Percentiles rank a stretch among this genome's conserved stretches.
phyloP scores from a whole-genome alignment of 768 basidiomycete genomes.

The Daedalea quercina region DNA sequence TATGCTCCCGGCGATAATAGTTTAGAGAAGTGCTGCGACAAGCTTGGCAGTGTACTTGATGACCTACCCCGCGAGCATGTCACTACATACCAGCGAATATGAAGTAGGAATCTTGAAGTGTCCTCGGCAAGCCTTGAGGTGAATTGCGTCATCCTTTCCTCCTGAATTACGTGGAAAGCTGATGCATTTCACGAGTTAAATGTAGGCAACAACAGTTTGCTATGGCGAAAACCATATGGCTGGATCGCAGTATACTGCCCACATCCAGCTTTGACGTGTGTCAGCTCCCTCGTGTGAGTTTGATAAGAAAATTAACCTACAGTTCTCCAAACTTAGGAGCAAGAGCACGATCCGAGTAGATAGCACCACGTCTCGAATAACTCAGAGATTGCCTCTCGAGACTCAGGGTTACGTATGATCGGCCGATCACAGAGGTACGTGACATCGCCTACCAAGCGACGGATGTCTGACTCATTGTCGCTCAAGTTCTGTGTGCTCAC shows the following conservation, averaged over 20 bases:
- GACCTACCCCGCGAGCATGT: not conserved
- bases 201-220: not conserved
- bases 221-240: not conserved
- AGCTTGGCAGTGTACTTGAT: not conserved
- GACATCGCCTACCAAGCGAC: conserved; percentile 7
- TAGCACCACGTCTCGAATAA: conserved; percentile 22
- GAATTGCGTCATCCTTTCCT: not conserved
- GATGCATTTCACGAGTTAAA: not conserved
- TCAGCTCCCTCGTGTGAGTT: not conserved
- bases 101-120: not conserved
- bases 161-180: not conserved
- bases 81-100: conserved; percentile 3
- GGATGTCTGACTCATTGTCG: too few relatives aligned
- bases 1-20: conserved; percentile 18
- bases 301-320: conserved; percentile 5
- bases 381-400: conserved; percentile 21
- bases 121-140: not conserved
- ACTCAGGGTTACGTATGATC: conserved; percentile 20
- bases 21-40: conserved; percentile 17
- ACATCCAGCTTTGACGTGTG: not conserved
- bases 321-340: conserved; percentile 13
- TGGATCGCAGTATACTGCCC: not conserved
- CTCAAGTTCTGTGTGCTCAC: too few relatives aligned
- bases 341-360: conserved; percentile 22
- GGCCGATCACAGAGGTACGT: conserved; percentile 16